Base-by-base conservation (phyloP, 2,329 filamentous ascomycete species). In the Stagonosporopsis chrysanthemi region DNA sequence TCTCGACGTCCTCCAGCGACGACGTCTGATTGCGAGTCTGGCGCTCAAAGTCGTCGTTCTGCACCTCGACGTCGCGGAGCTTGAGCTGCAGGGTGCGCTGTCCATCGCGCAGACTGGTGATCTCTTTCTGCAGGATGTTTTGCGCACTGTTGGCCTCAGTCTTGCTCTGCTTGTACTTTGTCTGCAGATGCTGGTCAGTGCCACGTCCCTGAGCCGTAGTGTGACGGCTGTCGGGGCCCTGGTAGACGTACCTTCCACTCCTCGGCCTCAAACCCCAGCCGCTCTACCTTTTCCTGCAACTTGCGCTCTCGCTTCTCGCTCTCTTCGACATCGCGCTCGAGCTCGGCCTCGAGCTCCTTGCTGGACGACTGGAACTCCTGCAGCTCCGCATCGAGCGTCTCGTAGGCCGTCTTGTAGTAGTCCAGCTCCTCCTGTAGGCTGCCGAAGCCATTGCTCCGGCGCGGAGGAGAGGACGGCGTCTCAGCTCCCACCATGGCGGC, bases 351-450 rank as follows among this genome's bases (percentile, higher is more conserved):
- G 28, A 99, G 84, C 77, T 98, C 95, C 75, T 92, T 90, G 77
- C 93, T 97, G 52, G 92, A 97, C 56, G 91, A 85, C 73, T 97
- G 91, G 76, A 99, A 99, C 71, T 99, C 95, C 61, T 90, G 86
- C 60, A 99, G 86, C 77, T 99, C 95, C 50, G 88, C 83, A 78
- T 97, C 95, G 35, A 99, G 85, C 74, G 92, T 88, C 79, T 96
- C 92, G 80, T 98, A 98, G 77, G 98, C 94, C 51, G 87, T 80
- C 82, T 99, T 99, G 86, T 98, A 99, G 85, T 95, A 97, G 56
- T 89, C 85, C 49, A 99, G 83, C 60, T 93, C 90, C 72, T 95
- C 91, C 72, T 92, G 88, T 64, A 80, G 65, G 59, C 65, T 75
- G 54, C 45, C 61, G 66, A 73, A 75, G 41, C 68, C 67, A 36